Conservation (phyloP, 2,329 filamentous ascomycete species). For the Fusarium verticillioides region DNA sequence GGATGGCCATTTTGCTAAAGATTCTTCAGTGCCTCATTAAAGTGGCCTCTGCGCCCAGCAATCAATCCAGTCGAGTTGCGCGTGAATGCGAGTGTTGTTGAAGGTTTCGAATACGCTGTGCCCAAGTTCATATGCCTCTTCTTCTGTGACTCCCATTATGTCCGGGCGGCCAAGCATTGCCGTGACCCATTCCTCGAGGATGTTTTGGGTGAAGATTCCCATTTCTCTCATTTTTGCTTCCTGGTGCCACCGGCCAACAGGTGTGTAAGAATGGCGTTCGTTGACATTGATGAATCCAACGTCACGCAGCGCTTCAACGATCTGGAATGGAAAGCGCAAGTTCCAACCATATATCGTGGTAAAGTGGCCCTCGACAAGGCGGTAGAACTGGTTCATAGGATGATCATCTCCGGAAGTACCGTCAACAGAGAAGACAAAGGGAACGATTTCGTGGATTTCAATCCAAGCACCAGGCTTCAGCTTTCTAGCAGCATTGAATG, state of each 20-base stretch:
- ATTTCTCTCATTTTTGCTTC: conserved; percentile 50
- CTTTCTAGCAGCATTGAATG: conserved; percentile 41
- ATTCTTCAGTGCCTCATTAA: conserved; percentile 19
- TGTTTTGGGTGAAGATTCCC: conserved; percentile 52
- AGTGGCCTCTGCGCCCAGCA: conserved; percentile 54
- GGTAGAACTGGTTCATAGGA: conserved; percentile 49
- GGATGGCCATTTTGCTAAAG: not conserved
- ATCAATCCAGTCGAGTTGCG: conserved; percentile 50
- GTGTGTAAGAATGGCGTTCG: conserved; percentile 45
- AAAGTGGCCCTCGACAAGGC: conserved; percentile 48
- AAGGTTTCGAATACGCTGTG: conserved; percentile 48
- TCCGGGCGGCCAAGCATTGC: conserved; percentile 50
- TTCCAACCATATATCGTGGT: conserved; percentile 51
- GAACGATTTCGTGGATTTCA: conserved; percentile 52
- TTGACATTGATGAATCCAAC: conserved; percentile 51
- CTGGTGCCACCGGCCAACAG: conserved; percentile 54
- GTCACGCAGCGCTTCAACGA: conserved; percentile 46
- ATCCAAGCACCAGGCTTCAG: conserved; percentile 54
- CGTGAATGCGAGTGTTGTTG: conserved; percentile 49
- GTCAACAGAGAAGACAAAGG: conserved; percentile 49
- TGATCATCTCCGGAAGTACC: conserved; percentile 44
- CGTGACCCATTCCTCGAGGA: conserved; percentile 50
- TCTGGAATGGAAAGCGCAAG: conserved; percentile 43
- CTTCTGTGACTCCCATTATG: conserved; percentile 48
- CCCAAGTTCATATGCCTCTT: conserved; percentile 49